A percentile compares a stretch with the other conserved stretches of the same genome.
These are phyloP conservation scores for Sicyos baderoa DNA, from an alignment of 306 rosid species.

Conservation along the genomic window DNA sequence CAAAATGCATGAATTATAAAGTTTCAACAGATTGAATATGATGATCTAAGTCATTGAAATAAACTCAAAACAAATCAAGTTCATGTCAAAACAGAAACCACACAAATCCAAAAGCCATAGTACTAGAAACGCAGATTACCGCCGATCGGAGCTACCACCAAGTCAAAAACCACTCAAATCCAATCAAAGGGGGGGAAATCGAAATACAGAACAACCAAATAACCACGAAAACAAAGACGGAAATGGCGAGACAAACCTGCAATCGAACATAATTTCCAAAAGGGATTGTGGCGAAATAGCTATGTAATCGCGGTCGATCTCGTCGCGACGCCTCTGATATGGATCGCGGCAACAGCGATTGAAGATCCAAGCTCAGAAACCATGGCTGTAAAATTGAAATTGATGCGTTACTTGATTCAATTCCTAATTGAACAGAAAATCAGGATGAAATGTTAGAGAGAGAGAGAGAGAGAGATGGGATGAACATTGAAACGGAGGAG, in stretches of 20 bases:
- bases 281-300: no score
- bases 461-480: no score
- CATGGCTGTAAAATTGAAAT: no score
- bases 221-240: neutral
- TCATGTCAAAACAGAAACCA: neutral
- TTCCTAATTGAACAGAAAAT: no score
- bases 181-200: neutral
- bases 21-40: neutral
- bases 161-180: slow-evolving; percentile 1
- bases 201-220: neutral
- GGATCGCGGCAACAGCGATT: no score
- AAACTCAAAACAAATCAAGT: no score
- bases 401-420: no score
- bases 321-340: no score
- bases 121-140: neutral
- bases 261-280: neutral
- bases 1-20: slow-evolving; percentile 7
- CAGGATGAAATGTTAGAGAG: no score
- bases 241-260: slow-evolving; percentile 4
- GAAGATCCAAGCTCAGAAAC: no score
- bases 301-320: no score
- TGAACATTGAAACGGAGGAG: no score
- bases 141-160: neutral
- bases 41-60: neutral
- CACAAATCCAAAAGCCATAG: neutral